Evolutionary conservation across 2,329 filamentous ascomycete species (phyloP), one percentile per base, ranked within the genome.

Genomic region (Ceratocystis huliohia): DNA sequence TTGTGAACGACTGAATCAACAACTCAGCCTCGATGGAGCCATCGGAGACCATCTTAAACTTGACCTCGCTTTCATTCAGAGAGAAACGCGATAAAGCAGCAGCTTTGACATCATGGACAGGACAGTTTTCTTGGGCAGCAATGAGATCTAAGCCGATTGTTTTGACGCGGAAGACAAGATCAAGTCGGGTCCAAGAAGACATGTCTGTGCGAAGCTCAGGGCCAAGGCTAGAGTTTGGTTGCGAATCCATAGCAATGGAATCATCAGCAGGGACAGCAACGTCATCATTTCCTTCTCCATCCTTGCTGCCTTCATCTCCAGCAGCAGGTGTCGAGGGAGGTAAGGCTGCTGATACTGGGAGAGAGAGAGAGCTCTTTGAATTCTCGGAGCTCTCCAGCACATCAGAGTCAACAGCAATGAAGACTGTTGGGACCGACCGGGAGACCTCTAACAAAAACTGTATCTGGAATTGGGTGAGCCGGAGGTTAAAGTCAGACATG

Each of bases 1-100:
- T 96, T 0, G 91, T 96, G 74, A 99, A 96, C 0, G 93, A 94
- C 68, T 94, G 88, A 17, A 99, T 91, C 45, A 96, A 81, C 5
- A 99, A 83, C 73, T 99, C 95, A 1, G 92, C 91, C 74, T 99
- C 94, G 50, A 99, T 76, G 0, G 92, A 92, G 5, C 88, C 87
- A 74, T 99, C 93, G 22, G 89, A 95, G 71, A 96, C 83, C 87
- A 97, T 94, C 30, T 91, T 86, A 7, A 96, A 82, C 78, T 97
- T 99, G 69, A 96, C 80, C 71, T 87, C 89, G 5, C 92, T 97
- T 69, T 96, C 87, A 72, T 99, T 94, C 45, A 99, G 81, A 13
- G 93, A 96, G 76, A 99, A 99, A 50, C 89, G 90, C 0, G 94
- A 96, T 13, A 99, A 77, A 71, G 94, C 96, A 1, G 90, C 88